A percentile compares a stretch with the other conserved stretches of the same genome.
phyloP scores from a whole-genome alignment of 495 filamentous ascomycete genomes.

The Rusavskia elegans region DNA sequence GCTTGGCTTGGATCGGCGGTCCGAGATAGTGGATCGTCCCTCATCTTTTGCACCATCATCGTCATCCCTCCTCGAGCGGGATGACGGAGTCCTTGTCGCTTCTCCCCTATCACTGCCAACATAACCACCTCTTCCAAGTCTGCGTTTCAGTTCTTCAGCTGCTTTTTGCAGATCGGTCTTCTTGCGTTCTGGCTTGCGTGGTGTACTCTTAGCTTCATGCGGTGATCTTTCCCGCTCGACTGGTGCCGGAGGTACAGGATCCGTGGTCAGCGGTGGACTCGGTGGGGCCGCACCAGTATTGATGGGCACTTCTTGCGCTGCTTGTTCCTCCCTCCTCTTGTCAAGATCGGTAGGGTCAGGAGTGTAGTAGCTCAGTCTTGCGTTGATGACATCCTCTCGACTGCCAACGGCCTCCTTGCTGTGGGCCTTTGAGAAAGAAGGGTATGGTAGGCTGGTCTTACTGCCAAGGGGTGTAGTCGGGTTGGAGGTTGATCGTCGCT shows the following conservation, averaged over 20 bases:
- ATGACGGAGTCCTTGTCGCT: slow-evolving; percentile 2
- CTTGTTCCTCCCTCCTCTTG: slow-evolving; percentile 23
- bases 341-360: slow-evolving; percentile 69
- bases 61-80: slow-evolving; percentile 8
- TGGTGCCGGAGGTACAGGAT: slow-evolving; percentile 31
- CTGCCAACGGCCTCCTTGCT: slow-evolving; percentile 65
- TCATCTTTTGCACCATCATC: slow-evolving; percentile 10
- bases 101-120: slow-evolving; percentile 4
- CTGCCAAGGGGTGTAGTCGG: slow-evolving; percentile 30
- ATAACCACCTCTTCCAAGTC: slow-evolving; percentile 2
- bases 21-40: slow-evolving; percentile 1
- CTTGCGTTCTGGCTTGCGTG: slow-evolving; percentile 21
- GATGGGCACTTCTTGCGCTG: slow-evolving; percentile 7
- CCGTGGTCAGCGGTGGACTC: slow-evolving; percentile 46
- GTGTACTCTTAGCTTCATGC: neutral
- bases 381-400: slow-evolving; percentile 35
- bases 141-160: slow-evolving; percentile 7
- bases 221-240: slow-evolving; percentile 17
- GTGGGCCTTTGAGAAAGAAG: slow-evolving; percentile 73
- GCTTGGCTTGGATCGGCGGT: slow-evolving; percentile 15
- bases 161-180: slow-evolving; percentile 14
- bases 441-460: slow-evolving; percentile 59
- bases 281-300: slow-evolving; percentile 29
- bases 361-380: slow-evolving; percentile 43
- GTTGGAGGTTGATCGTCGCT: slow-evolving; percentile 16